Evolutionary conservation across 2,329 filamentous ascomycete species (phyloP), one percentile per base, ranked within the genome.

Genomic region (Hypoxylon sp.): DNA sequence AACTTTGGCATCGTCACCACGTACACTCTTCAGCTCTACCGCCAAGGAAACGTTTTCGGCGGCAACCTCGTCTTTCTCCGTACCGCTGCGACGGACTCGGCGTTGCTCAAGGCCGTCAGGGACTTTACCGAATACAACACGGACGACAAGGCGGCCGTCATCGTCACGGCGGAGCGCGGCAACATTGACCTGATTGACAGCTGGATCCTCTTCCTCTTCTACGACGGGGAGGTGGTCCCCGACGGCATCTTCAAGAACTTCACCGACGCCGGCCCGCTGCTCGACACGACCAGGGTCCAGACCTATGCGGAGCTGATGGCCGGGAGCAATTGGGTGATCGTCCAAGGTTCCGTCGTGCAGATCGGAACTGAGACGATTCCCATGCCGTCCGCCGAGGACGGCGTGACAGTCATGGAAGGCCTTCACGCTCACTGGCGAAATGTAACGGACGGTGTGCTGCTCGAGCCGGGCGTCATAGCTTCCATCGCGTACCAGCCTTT

Each of bases 171-270:
- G 3, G 78, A 83, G 61, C 75, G 80, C 15, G 75, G 77, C 2
- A 69, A 72, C 2, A 67, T 78, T 5, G 73, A 76, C 23, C 62
- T 79, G 1, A 64, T 84, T 48, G 77, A 86, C 61, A 75, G 80
- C 4, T 86, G 83, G 82, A 79, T 85, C 56, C 73, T 88, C 55
- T 87, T 88, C 72, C 70, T 85, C 33, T 87, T 87, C 74, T 88
- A 87, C 68, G 83, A 88, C 68, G 86, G 82, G 2, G 75, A 77
- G 0, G 69, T 70, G 18, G 79, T 80, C 0, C 84, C 85, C 1
- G 68, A 74, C 0, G 79, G 75, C 4, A 77, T 81, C 2, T 88
- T 88, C 60, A 75, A 79, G 53, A 81, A 82, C 59, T 88, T 88
- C 68, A 79, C 80, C 1, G 75, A 76, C 26, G 77, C 81, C 29